phyloP scores from a whole-genome alignment of 2,329 filamentous ascomycete genomes.

The Chaetomium olivaceum region DNA sequence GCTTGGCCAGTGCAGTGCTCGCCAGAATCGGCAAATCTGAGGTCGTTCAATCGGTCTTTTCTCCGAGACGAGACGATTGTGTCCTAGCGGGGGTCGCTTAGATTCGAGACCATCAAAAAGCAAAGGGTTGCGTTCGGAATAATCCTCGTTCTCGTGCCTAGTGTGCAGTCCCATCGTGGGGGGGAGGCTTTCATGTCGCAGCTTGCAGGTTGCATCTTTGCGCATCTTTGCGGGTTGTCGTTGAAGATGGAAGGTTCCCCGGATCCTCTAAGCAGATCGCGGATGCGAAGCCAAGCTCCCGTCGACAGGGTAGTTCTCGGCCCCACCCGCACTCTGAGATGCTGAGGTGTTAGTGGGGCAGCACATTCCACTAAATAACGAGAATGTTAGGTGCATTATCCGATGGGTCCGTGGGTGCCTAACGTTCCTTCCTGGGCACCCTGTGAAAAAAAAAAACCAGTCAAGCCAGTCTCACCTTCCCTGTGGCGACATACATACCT shows the following conservation, averaged over 20 bases:
- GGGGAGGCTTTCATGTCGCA: neutral
- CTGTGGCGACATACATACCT: neutral
- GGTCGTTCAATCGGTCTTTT: neutral
- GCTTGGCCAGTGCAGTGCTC: neutral
- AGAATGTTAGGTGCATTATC: conserved; percentile 33
- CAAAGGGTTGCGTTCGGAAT: neutral
- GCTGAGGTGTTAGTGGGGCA: neutral
- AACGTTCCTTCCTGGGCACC: neutral
- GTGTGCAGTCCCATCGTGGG: neutral
- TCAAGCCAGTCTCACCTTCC: neutral
- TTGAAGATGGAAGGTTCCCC: conserved; percentile 6
- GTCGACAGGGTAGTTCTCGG: neutral
- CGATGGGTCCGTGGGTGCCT: conserved; percentile 21
- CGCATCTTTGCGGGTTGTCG: neutral
- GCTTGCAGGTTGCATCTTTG: neutral
- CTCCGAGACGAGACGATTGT: neutral
- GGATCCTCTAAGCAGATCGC: neutral
- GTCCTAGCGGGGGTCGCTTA: neutral
- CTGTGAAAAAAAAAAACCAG: neutral
- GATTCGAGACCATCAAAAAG: neutral
- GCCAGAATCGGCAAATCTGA: neutral
- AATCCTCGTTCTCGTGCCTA: neutral
- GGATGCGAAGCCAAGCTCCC: neutral
- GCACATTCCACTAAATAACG: conserved; percentile 1
- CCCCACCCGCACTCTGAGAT: neutral